Base-by-base conservation (phyloP, 2,329 filamentous ascomycete genomes). In the Neospermospora avenae region DNA sequence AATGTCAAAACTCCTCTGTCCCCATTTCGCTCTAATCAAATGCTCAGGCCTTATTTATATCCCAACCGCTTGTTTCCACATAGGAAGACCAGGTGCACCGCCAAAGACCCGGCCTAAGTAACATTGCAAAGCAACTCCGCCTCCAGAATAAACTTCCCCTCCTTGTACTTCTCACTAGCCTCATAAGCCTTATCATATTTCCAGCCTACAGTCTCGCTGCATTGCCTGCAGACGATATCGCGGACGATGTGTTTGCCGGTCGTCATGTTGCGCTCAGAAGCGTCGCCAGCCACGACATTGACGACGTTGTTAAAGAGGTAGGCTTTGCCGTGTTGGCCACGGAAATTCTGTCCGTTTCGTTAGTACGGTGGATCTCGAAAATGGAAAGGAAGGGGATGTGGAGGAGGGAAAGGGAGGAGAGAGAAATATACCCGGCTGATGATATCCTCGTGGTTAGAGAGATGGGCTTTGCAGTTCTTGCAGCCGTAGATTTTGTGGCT, bases 181-280 rank as follows among this genome's bases (percentile, higher is more conserved):
- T 99, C 95, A 74, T 90, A 98, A 1, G 95, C 95, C 78, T 96
- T 96, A 77, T 99, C 95, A 74, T 99, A 99, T 76, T 96, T 98
- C 95, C 95, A 99, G 37, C 95, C 95, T 56, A 99, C 95, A 31
- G 88, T 89, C 75, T 93, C 89, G 73, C 89, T 89, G 83, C 95
- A 99, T 76, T 96, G 90, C 60, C 89, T 84, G 79, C 95, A 99
- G 60, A 81, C 81, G 70, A 99, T 97, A 74, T 99, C 95, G 60
- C 95, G 88, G 51, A 99, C 95, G 59, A 98, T 83, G 76, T 99
- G 95, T 57, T 90, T 85, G 56, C 95, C 95, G 0, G 95, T 99
- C 14, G 95, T 99, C 95, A 99, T 99, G 78, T 89, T 96, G 67
- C 95, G 91, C 78, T 99, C 95, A 73, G 84, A 88, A n/a, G 93